Evolutionary conservation across 352 stramenopile genomes (phyloP), one percentile per base, ranked within the genome.

Genomic region (Globisporangium ultimum): DNA sequence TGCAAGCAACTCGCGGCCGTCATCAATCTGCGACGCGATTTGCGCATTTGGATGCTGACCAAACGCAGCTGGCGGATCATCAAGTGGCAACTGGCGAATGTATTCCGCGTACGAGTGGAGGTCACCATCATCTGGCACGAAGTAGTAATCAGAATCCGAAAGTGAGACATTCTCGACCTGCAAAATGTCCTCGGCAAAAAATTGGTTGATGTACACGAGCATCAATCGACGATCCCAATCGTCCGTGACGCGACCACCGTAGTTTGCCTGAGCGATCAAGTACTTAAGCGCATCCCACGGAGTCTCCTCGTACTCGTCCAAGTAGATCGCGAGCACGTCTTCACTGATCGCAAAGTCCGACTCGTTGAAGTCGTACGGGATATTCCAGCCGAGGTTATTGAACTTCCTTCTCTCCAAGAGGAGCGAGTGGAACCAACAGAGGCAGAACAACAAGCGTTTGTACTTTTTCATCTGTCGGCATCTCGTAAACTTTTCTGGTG

Each of bases 301-400:
- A 4, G 89, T 97, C 34, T 97, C 89, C 38, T 95, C 88, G 64
- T 97, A 97, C 64, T 95, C 81, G 55, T 95, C 84, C 18, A 98
- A 71, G 67, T 98, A 98, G 41, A 98, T 97, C 12, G 92, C 91
- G 32, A 98, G 69, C 24, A 98, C 88, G 61, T 98, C 93, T 54
- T 98, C 91, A 56, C 90, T 98, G 63, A 98, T 98, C 15, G 87
- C 80, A 74, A 98, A 98, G 73, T 98, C 96, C 5, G 88, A 95
- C 61, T 98, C 94, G 66, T 99, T 98, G 55, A 98, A 98, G 53
- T 98, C 96, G 76, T 98, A 99, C 20, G 95, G 96, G 21, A 98
- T 98, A 68, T 98, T 98, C 91, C 96, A 98, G 9, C 96, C 96
- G 1, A 98, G 76, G 32, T 96, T 94, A 65, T 98, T 98, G 61